A percentile compares a stretch with the other conserved stretches of the same genome.
Evolutionary conservation across 225 moss, liverwort and hornwort species (phyloP).

Genomic region (Physcomitrellopsis africana): DNA sequence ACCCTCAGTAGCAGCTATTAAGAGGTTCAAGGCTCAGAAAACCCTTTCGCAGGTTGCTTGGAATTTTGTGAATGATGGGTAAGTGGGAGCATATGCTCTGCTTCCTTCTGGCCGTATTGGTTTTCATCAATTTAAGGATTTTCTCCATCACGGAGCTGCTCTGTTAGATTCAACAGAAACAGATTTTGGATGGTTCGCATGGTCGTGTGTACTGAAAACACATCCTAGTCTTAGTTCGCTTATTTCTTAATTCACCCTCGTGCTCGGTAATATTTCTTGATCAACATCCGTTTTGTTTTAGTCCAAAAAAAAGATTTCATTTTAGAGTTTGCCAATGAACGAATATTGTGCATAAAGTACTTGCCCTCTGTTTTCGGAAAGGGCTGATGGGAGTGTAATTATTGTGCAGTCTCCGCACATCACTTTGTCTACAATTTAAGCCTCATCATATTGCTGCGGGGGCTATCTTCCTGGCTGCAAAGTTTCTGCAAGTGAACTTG

Average conservation of each 20-base stretch:
- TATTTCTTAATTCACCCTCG: constrained; percentile 2
- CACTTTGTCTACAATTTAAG: constrained; percentile 94
- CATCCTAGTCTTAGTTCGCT: constrained; percentile 7
- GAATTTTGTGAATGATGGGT: constrained; percentile 99
- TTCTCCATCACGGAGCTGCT: constrained; percentile 2
- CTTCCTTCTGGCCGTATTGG: constrained; percentile 15
- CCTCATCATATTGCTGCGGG: constrained; percentile 97
- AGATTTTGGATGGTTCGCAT: constrained; percentile 8
- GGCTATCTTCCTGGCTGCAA: constrained; percentile 95
- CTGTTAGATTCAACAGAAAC: neutral
- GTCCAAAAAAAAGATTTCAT: constrained; percentile 8
- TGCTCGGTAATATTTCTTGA: neutral
- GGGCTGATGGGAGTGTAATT: constrained; percentile 37
- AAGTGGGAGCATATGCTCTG: constrained; percentile 42
- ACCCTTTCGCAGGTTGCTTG: constrained; percentile 91
- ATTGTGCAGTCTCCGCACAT: constrained; percentile 92
- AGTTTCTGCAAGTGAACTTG: constrained; percentile 74
- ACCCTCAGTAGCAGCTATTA: constrained; percentile 82
- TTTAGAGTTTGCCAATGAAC: constrained; percentile 2
- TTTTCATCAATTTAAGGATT: constrained; percentile 25
- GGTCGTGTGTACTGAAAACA: constrained; percentile 3
- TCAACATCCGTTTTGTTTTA: neutral
- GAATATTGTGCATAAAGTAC: constrained; percentile 1
- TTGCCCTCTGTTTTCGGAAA: constrained; percentile 20
- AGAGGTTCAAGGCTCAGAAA: constrained; percentile 84